Conservation (phyloP, 352 stramenopile species). For the Phytophthora vignae region DNA sequence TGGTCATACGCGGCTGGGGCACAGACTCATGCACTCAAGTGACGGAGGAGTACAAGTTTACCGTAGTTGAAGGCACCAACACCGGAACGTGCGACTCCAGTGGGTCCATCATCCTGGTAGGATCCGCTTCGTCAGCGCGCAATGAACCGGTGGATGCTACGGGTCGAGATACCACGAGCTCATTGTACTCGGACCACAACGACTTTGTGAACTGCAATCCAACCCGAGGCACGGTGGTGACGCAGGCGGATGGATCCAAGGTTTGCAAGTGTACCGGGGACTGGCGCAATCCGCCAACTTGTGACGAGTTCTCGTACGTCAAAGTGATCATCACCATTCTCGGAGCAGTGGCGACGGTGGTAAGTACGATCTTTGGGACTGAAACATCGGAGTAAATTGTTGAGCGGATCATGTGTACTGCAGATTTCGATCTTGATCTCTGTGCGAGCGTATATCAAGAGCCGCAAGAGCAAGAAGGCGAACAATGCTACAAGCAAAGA, state of each 20-base stretch:
- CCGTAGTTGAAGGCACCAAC: constrained; percentile 27
- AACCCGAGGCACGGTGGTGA: constrained; percentile 46
- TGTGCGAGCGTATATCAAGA: constrained; percentile 40
- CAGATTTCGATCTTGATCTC: constrained; percentile 51
- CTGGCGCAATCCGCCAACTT: constrained; percentile 50
- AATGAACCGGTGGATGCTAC: constrained; percentile 9
- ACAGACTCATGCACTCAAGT: constrained; percentile 49
- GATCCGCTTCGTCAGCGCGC: constrained; percentile 5
- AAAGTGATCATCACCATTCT: constrained; percentile 51
- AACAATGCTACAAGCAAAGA: constrained; percentile 1
- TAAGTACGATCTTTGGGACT: constrained; percentile 8
- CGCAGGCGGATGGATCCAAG: constrained; percentile 34
- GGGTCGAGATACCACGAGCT: constrained; percentile 7
- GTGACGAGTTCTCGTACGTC: constrained; percentile 44
- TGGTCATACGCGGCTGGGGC: constrained; percentile 58
- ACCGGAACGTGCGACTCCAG: constrained; percentile 17
- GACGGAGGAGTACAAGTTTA: constrained; percentile 45
- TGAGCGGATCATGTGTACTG: background rate
- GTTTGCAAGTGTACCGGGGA: constrained; percentile 51
- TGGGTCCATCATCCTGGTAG: constrained; percentile 8
- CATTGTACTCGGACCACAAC: background rate
- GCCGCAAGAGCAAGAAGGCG: constrained; percentile 31
- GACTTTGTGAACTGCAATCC: constrained; percentile 47
- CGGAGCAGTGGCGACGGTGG: constrained; percentile 48
- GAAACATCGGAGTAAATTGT: background rate